Base-by-base conservation (phyloP, 1,284 basidiomycete species). In the Gomphus sp. region DNA sequence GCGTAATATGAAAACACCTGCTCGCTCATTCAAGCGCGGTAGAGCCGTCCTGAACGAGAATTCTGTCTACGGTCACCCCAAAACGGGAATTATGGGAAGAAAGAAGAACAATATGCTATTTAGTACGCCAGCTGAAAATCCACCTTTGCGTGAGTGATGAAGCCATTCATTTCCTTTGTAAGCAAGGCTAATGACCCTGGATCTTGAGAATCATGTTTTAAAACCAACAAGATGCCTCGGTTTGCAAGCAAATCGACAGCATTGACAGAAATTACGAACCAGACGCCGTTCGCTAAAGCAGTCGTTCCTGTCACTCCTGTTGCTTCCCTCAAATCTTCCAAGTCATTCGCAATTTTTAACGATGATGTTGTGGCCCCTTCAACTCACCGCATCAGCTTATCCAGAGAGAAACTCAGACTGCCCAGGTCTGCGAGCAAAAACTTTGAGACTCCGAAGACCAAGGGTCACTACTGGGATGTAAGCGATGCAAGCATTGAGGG, bases 391-490 rank as follows among this genome's bases (percentile, higher is more conserved):
- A 34, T 59, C 18, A 87, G 85, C 62, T 86, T 85, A 7, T 76
- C 78, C 22, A 73, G 87, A 52, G 82, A 77, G 68, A 78, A 81
- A 58, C 68, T 74, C 48, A 74, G 85, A 48, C 71, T 61, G 0
- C 64, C 64, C 28, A 57, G 61, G 12, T 63, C 62, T 22, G 55
- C 52, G 9, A 53, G 51, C 41, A 76, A 74, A 62, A 71, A 62
- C 16, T 87, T 88, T 64, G 76, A 85, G 67, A 90, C 89, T 0
- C 88, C 88, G 1, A 62, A 76, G 48, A 83, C 82, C n/a, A 74
- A 73, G 11, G 85, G 85, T 10, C 78, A 82, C 60, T 80, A 85
- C 62, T 90, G 87, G 87, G 86, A 91, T 65, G 77, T 87, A 43
- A 83, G 80, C 63, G 86, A 87, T 55, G 74, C 75, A 2, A 80